Percentiles rank a stretch among this genome's conserved stretches.
Evolutionary conservation across 306 rosid species (phyloP).

Genomic region (Glycyrrhiza uralensis): DNA sequence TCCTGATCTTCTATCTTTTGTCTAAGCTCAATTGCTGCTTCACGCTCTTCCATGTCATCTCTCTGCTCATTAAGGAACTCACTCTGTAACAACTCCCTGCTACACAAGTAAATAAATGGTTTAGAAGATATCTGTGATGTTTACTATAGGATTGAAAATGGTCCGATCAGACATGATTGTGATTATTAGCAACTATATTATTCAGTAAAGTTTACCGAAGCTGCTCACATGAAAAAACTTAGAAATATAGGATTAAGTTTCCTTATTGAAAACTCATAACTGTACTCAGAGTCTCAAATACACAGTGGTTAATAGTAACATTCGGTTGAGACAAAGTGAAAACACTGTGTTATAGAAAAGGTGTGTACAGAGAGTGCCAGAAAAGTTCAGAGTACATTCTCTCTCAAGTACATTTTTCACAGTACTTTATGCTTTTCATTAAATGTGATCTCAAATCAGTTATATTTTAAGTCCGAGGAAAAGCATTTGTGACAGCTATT

Average conservation of each 20-base stretch:
- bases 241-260: neutral
- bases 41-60: conserved; percentile 80
- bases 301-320: too few relatives aligned
- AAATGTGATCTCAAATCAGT: too few relatives aligned
- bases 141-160: neutral
- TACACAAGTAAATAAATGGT: conserved; percentile 35
- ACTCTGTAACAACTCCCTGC: conserved; percentile 83
- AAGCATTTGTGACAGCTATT: too few relatives aligned
- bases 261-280: neutral
- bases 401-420: too few relatives aligned
- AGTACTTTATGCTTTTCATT: too few relatives aligned
- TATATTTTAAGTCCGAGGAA: too few relatives aligned
- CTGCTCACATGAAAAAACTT: neutral
- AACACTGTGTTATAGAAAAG: too few relatives aligned
- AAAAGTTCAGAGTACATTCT: too few relatives aligned
- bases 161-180: neutral
- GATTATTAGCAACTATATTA: conserved; percentile 4
- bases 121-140: neutral
- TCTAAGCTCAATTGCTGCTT: conserved; percentile 80
- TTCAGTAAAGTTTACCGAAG: conserved; percentile 6
- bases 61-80: conserved; percentile 79
- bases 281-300: too few relatives aligned
- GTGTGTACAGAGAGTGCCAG: too few relatives aligned
- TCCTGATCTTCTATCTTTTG: conserved; percentile 84
- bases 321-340: too few relatives aligned